Evolutionary conservation across 768 basidiomycete genomes (phyloP).

Genomic region (Kwoniella shandongensis): DNA sequence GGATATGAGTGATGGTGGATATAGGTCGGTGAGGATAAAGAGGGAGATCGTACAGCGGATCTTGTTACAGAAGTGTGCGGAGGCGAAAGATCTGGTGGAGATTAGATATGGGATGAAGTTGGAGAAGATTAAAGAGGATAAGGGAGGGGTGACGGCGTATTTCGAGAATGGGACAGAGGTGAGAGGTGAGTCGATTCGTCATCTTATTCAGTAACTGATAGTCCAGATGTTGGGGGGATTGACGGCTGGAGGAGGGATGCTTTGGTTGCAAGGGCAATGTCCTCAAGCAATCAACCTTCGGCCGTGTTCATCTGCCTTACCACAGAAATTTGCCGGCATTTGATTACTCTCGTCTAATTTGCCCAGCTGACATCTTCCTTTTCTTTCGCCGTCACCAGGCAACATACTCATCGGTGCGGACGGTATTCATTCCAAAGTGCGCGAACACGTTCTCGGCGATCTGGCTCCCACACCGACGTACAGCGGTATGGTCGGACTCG

Average conservation of each 20-base stretch:
- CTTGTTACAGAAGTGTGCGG: conserved; percentile 17
- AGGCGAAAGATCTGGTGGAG: conserved; percentile 13
- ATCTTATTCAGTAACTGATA: too few species aligned
- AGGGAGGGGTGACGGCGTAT: conserved; percentile 17
- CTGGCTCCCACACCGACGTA: conserved; percentile 8
- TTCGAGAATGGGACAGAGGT: conserved; percentile 25
- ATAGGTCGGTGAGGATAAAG: conserved; percentile 26
- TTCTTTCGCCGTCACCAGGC: conserved; percentile 14
- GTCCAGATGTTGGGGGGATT: too few species aligned
- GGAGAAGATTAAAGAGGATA: conserved; percentile 21
- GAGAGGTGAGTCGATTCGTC: conserved; percentile 12
- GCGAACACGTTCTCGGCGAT: conserved; percentile 21
- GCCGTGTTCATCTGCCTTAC: too few species aligned
- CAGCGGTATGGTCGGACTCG: conserved; percentile 1
- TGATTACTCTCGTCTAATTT: too few species aligned
- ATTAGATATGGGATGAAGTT: conserved; percentile 22
- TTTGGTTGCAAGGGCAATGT: too few species aligned
- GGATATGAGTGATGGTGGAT: conserved; percentile 5
- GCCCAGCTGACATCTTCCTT: too few species aligned
- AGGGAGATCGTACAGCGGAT: conserved; percentile 18
- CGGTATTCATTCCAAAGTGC: conserved; percentile 37
- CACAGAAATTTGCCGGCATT: too few species aligned
- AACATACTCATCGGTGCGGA: conserved; percentile 38
- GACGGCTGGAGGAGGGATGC: too few species aligned
- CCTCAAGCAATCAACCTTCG: too few species aligned